These are phyloP conservation scores for Globisporangium acanthophoron DNA, from an alignment of 352 stramenopile genomes.

Conservation along the genomic window DNA sequence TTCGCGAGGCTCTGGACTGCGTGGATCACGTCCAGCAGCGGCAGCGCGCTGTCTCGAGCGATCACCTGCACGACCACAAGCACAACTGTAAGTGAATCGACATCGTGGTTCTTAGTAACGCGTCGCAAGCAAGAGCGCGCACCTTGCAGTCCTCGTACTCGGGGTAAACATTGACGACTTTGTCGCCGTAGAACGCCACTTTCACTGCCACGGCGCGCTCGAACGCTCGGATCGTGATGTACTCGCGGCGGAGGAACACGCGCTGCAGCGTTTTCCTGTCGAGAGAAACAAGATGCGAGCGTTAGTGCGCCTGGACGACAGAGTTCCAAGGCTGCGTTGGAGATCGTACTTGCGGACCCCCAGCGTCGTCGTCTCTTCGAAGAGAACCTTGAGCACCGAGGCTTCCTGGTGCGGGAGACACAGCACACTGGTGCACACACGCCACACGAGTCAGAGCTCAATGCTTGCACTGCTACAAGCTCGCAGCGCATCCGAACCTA, in stretches of 20 bases:
- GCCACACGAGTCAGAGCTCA: not conserved
- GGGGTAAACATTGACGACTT: conserved; percentile 67
- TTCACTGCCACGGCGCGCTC: conserved; percentile 50
- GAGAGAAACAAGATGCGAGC: not conserved
- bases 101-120: too few relatives aligned
- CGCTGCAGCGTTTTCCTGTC: conserved; percentile 53
- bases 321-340: too few relatives aligned
- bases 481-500: conserved; percentile 22
- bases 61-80: conserved; percentile 26
- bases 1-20: conserved; percentile 37
- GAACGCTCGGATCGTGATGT: conserved; percentile 41
- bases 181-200: conserved; percentile 40
- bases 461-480: not conserved
- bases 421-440: conserved; percentile 44
- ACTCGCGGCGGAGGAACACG: conserved; percentile 40
- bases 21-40: conserved; percentile 55
- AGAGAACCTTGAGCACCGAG: conserved; percentile 53
- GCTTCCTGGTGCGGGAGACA: conserved; percentile 54
- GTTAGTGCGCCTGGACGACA: not conserved
- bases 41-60: conserved; percentile 27
- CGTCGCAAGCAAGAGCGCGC: not conserved
- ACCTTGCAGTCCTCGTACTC: conserved; percentile 85
- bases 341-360: conserved; percentile 67
- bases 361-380: conserved; percentile 86
- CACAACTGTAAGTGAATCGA: not conserved